phyloP scores from a whole-genome alignment of 2,329 filamentous ascomycete genomes.

The Arthrobotrys sphaeroides region DNA sequence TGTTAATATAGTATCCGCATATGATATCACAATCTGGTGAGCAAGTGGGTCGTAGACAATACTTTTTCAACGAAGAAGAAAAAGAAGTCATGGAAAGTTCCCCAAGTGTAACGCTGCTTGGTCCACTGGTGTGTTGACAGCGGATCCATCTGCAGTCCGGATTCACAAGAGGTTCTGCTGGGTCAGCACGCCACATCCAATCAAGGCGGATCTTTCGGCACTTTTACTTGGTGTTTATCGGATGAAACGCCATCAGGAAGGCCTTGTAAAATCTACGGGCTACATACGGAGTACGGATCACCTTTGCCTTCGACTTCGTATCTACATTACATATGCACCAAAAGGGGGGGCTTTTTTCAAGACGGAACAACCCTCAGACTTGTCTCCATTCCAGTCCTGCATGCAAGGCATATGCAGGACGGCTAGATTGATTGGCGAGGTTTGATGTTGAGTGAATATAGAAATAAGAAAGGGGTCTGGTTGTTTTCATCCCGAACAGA shows the following conservation, averaged over 20 bases:
- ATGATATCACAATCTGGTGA: slow-evolving; percentile 36
- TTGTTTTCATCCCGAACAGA: slow-evolving; percentile 38
- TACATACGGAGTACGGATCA: slow-evolving; percentile 12
- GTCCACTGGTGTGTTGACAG: slow-evolving; percentile 39
- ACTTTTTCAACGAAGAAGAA: slow-evolving; percentile 4
- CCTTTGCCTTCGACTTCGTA: slow-evolving; percentile 9
- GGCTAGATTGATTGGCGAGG: slow-evolving; percentile 54
- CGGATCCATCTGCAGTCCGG: slow-evolving; percentile 4
- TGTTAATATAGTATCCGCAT: slow-evolving; percentile 5
- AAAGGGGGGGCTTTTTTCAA: slow-evolving; percentile 27
- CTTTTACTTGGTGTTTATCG: slow-evolving; percentile 40
- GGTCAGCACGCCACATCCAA: too few relatives aligned
- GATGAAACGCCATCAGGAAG: slow-evolving; percentile 37
- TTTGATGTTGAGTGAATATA: slow-evolving; percentile 52
- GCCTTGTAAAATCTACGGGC: slow-evolving; percentile 8
- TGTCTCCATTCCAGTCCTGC: slow-evolving; percentile 44
- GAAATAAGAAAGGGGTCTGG: slow-evolving; percentile 5
- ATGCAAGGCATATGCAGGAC: slow-evolving; percentile 52
- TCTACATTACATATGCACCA: slow-evolving; percentile 11
- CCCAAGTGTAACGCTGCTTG: slow-evolving; percentile 12
- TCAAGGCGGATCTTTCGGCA: slow-evolving; percentile 53
- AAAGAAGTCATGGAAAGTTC: slow-evolving; percentile 21
- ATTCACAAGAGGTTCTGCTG: too few relatives aligned
- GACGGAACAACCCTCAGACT: slow-evolving; percentile 43
- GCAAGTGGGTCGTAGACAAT: neutral